Evolutionary conservation across 768 basidiomycete genomes (phyloP), one percentile per base, ranked within the genome.

Genomic region (Lactarius quietus): DNA sequence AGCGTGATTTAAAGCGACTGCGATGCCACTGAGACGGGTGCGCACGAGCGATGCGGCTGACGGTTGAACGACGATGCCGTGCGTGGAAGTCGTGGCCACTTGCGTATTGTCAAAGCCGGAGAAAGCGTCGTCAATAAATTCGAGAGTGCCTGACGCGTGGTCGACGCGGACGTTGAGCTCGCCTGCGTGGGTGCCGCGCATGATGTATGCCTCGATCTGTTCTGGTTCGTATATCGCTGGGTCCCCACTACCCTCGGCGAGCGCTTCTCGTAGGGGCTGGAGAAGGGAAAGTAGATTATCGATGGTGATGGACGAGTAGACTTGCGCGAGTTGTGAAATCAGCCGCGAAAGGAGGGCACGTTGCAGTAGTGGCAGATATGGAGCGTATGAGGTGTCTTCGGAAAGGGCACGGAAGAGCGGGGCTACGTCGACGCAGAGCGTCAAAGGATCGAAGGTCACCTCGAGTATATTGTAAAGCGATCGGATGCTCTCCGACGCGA

Each of bases 301-400:
- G 64, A 98, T 85, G 69, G 86, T 88, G 79, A 98, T 87, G 15
- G 89, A 86, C 33, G 88, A 89, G 77, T 98, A 99, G 17, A 98
- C 89, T 75, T 97, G 90, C 1, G 93, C 89, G 41, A 99, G 87
- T 74, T 96, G 93, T 31, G 88, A 87, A 70, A 98, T 86, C 7
- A 98, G 83, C 35, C 94, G 90, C 4, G 94, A 93, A 68, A 98
- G 87, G 20, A 97, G 83, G 52, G 96, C 95, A 62, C 90, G 91
- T 70, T 92, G 88, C 65, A 98, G 85, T 64, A 95, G 90, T n/a
- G 89, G 84, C 26, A 95, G 84, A 77, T 97, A 98, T 1, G 89
- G 86, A 0, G 89, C 80, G 71, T 91, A 95, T 1, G 85, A 80
- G 12, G 82, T 75, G 53, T 86, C 83, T 6, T 76, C 62, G 23